Conservation (phyloP, 345 rosid species). For the Salix dunnii region DNA sequence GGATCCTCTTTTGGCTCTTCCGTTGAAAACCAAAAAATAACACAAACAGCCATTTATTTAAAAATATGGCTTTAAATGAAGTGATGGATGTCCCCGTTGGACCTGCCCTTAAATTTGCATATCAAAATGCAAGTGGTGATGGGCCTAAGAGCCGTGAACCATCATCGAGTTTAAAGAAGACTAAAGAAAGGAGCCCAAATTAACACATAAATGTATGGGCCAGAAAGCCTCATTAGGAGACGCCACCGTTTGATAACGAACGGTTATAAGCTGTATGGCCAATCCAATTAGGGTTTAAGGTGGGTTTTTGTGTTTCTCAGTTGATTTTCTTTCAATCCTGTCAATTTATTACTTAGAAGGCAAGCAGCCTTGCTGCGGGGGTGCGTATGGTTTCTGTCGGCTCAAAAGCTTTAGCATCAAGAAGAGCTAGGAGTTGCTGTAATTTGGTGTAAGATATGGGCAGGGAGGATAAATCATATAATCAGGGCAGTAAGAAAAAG, state of each 20-base stretch:
- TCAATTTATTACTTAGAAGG: not conserved
- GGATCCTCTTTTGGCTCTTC: too few relatives aligned
- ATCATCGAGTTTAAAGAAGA: not conserved
- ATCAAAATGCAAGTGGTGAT: not conserved
- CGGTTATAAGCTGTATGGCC: not conserved
- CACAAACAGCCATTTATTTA: too few relatives aligned
- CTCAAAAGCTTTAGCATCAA: slow-evolving; percentile 42
- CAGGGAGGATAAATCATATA: slow-evolving; percentile 41
- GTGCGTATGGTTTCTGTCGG: slow-evolving; percentile 54
- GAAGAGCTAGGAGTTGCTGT: slow-evolving; percentile 21
- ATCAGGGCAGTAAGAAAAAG: slow-evolving; percentile 37
- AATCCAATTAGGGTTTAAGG: slow-evolving; percentile 7
- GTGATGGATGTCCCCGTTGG: too few relatives aligned
- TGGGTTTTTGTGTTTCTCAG: not conserved
- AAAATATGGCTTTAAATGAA: too few relatives aligned
- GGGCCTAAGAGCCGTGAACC: not conserved
- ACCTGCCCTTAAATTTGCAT: too few relatives aligned
- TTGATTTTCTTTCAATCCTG: not conserved
- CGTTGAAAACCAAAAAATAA: too few relatives aligned
- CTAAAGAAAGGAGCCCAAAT: not conserved
- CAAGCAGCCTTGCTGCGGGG: not conserved
- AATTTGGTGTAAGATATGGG: slow-evolving; percentile 45
- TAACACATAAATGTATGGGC: not conserved
- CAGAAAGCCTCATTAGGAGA: not conserved
- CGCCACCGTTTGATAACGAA: not conserved